Base-by-base conservation (phyloP, 495 filamentous ascomycete genomes). In the Aspergillus carlsbadensis region DNA sequence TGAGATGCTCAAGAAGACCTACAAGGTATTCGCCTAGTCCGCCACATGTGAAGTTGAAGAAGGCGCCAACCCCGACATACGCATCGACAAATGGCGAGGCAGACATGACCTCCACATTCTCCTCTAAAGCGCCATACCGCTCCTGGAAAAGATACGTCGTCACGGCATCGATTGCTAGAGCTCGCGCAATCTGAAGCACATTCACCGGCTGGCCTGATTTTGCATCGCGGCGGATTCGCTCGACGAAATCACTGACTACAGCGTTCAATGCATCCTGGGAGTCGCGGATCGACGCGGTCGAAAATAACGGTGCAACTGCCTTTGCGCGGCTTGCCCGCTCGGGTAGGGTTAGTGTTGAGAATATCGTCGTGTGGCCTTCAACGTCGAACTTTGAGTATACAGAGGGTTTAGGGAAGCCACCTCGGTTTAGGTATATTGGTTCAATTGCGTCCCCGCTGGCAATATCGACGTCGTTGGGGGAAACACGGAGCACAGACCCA, bases 301-400 rank as follows among this genome's bases (percentile, higher is more conserved):
- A 69, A 57, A 84, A 84, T 22, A 82, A 55, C 5, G 72, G 63
- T 24, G 70, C 60, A 13, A 84, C 79, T 15, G 78, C 71, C 52
- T 79, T 81, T 22, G 78, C 78, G 33, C 81, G 61, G 1, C 54
- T 53, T 2, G 70, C 65, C 20, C 80, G 66, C 54, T 78, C 67
- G 0, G 64, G 64, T 2, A 66, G 53, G 26, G 73, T 72, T 20
- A 64, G 59, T 1, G 72, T 70, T 2, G 77, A 80, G 66, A 84
- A 83, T 6, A 84, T 78, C n/a, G 77, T 78, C 18, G 59, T 56
- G 52, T 76, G 71, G 2, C 70, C 71, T 33, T 80, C 80, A 47
- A 82, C 73, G 49, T 82, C 75, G 59, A 82, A 82, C 50, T 82
- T 84, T 8, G 57, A 57, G 61, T 82, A 83, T 41, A 64, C 70